Evolutionary conservation across 2,329 filamentous ascomycete genomes (phyloP), one percentile per base, ranked within the genome.

Genomic region (Hortaea sp.): DNA sequence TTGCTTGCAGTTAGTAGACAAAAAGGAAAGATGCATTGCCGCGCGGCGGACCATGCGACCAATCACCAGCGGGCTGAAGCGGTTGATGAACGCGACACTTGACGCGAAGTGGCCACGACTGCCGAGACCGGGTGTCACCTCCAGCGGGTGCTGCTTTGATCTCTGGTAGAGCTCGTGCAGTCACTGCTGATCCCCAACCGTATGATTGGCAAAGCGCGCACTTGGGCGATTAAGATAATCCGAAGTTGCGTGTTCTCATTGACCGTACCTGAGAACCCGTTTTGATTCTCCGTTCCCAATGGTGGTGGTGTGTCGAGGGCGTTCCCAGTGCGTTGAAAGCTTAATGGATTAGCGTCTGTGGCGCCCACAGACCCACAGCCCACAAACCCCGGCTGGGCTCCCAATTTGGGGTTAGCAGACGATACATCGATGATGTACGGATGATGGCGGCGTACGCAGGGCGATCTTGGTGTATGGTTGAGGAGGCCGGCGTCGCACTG

Each of bases 401-500:
- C 32, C 31, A 6, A 13, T 39, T 44, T 5, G 42, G 20, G 32
- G 29, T 44, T 28, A 34, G n/a, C 13, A 9, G n/a, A 10, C 12
- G 42, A 38, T 43, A n/a, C n/a, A 44, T 44, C 42, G 35, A 44
- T 44, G 42, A 44, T 44, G 32, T 39, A 30, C 40, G 27, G 11
- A 20, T 20, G 13, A 10, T 20, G 20, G 20, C 39, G 27, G 29
- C 29, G 9, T 11, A 29, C 27, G 13, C 34, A 12, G 31, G 29
- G 20, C 41, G 12, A 41, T 20, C 28, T 9, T 11, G 10, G 39
- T 29, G 9, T 39, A 12, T 12, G 28, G 37, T 20, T 39, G 9
- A 27, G 13, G 37, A 4, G 37, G n/a, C 20, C 20, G 20, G 20
- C 20, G 20, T 20, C 20, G 20, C 20, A 20, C 20, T 20, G 20